Conservation (phyloP, 768 basidiomycete species). For the Trametes punicea region DNA sequence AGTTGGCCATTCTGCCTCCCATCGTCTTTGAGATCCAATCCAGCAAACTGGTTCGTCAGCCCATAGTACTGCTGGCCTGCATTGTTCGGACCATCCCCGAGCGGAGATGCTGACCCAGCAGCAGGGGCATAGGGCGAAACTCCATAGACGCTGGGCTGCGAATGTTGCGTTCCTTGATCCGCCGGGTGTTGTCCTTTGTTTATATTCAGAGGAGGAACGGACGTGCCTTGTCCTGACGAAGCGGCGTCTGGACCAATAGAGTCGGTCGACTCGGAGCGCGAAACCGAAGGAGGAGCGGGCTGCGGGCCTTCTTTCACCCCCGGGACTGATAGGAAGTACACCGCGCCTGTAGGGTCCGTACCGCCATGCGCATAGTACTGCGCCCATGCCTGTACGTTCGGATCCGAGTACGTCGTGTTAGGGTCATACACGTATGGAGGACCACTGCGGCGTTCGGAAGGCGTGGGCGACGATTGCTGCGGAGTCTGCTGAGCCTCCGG, state of each 20-base stretch:
- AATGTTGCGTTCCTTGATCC: slow-evolving; percentile 2
- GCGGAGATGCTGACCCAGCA: slow-evolving; percentile 4
- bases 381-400: slow-evolving; percentile 84
- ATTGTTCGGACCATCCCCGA: slow-evolving; percentile 4
- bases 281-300: not conserved
- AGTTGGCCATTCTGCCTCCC: slow-evolving; percentile 14
- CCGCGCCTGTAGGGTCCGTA: slow-evolving; percentile 65
- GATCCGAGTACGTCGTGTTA: slow-evolving; percentile 64
- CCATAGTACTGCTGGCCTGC: slow-evolving; percentile 20
- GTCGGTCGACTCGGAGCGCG: slow-evolving; percentile 11
- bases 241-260: not conserved
- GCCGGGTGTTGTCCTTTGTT: slow-evolving; percentile 12
- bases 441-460: slow-evolving; percentile 31
- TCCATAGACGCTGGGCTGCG: slow-evolving; percentile 18
- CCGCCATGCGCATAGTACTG: slow-evolving; percentile 83
- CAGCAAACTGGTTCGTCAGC: slow-evolving; percentile 26
- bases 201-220: slow-evolving; percentile 8
- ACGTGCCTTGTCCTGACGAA: not conserved
- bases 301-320: slow-evolving; percentile 53
- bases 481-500: slow-evolving; percentile 33
- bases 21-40: slow-evolving; percentile 23
- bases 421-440: slow-evolving; percentile 63
- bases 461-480: slow-evolving; percentile 35
- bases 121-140: slow-evolving; percentile 22
- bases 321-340: slow-evolving; percentile 79